A percentile compares a stretch with the other conserved stretches of the same genome.
Evolutionary conservation across 331 rosid genomes (phyloP).

Genomic region (Pyracantha coccinea): DNA sequence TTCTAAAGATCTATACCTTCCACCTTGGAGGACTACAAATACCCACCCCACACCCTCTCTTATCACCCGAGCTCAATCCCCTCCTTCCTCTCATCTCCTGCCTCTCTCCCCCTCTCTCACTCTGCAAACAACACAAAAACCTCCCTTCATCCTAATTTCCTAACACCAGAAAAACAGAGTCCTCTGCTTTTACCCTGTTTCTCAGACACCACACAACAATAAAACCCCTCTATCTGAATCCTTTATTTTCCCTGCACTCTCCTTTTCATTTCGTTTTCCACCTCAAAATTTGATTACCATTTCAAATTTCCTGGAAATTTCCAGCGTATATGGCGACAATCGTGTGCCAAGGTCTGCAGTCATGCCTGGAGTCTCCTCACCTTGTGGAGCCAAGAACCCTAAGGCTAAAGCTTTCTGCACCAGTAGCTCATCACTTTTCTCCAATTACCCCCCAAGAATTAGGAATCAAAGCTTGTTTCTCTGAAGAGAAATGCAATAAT

Average conservation of each 20-base stretch:
- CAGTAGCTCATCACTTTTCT: conserved; percentile 15
- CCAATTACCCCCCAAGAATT: conserved; percentile 31
- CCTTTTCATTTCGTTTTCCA: not conserved
- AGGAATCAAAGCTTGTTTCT: conserved; percentile 26
- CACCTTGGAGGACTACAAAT: conserved; percentile 67
- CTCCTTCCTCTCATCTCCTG: not conserved
- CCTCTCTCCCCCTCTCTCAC: not conserved
- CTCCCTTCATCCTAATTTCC: not conserved
- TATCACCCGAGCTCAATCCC: conserved; percentile 27
- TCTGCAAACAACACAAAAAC: not conserved
- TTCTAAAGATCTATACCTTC: conserved; percentile 10
- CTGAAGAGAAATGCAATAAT: conserved; percentile 7
- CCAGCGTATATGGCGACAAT: conserved; percentile 59
- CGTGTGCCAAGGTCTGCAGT: conserved; percentile 47
- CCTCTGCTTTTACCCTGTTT: conserved; percentile 18
- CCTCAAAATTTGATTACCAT: not conserved
- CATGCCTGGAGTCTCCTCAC: conserved; percentile 62
- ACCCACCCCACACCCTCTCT: conserved; percentile 27
- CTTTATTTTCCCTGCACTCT: not conserved
- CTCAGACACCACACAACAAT: not conserved
- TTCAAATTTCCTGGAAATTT: not conserved
- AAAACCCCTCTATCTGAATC: not conserved
- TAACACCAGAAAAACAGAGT: not conserved
- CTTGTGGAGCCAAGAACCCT: conserved; percentile 56
- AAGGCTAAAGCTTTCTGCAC: conserved; percentile 35